Conservation (phyloP, 768 basidiomycete species). For the Trametes villosa region DNA sequence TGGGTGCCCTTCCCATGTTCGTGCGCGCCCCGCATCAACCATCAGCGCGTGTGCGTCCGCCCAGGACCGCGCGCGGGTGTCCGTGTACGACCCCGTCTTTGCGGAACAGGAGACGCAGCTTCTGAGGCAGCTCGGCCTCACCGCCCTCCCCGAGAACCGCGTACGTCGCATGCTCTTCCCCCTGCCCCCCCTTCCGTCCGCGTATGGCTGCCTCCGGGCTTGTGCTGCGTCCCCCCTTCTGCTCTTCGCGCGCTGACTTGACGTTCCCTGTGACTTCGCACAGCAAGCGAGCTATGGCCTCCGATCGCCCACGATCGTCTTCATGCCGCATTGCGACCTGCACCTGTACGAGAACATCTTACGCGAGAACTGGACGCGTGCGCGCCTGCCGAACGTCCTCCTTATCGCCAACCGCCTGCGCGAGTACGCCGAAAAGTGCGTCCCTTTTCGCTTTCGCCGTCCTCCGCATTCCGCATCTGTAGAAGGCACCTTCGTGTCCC, state of each 20-base stretch:
- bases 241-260: neutral
- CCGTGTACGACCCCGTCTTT: slow-evolving; percentile 77
- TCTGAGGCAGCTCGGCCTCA: slow-evolving; percentile 45
- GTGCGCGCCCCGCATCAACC: slow-evolving; percentile 2
- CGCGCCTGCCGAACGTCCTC: slow-evolving; percentile 50
- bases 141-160: slow-evolving; percentile 47
- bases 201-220: slow-evolving; percentile 6
- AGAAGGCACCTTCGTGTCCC: neutral
- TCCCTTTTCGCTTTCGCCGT: slow-evolving; percentile 9
- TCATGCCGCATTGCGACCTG: slow-evolving; percentile 82
- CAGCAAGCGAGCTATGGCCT: slow-evolving; percentile 41
- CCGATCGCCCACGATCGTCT: slow-evolving; percentile 59
- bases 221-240: neutral
- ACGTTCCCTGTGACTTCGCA: neutral
- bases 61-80: slow-evolving; percentile 54
- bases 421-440: slow-evolving; percentile 72
- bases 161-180: slow-evolving; percentile 52
- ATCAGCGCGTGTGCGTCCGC: slow-evolving; percentile 25
- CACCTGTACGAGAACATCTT: slow-evolving; percentile 70
- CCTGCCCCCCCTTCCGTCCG: slow-evolving; percentile 8
- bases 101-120: slow-evolving; percentile 59
- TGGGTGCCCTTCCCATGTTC: slow-evolving; percentile 46
- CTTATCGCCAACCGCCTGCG: slow-evolving; percentile 68
- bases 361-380: slow-evolving; percentile 59
- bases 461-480: slow-evolving; percentile 8